Conservation (phyloP, 2,329 filamentous ascomycete genomes). For the Amphichorda felina region DNA sequence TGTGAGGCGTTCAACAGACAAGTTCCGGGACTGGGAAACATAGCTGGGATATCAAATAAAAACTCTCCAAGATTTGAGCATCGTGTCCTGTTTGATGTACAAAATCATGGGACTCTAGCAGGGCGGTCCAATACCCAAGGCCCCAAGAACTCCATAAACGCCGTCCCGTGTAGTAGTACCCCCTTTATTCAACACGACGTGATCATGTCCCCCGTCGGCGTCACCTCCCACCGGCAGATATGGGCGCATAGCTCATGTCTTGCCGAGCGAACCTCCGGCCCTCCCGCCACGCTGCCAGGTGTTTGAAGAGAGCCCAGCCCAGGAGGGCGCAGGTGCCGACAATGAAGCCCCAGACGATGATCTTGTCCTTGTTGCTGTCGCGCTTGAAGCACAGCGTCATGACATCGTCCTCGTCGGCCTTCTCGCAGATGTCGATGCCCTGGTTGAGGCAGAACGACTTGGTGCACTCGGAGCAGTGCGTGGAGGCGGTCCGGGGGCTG, state of each 20-base stretch:
- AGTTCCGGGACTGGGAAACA: not conserved
- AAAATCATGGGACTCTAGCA: no score
- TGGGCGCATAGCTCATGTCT: slow-evolving; percentile 15
- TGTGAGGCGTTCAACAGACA: slow-evolving; percentile 1
- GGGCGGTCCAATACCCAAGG: no score
- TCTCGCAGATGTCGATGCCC: slow-evolving; percentile 50
- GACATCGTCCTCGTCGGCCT: slow-evolving; percentile 49
- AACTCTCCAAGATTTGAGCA: not conserved
- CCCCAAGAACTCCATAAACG: no score
- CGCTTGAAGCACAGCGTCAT: slow-evolving; percentile 54
- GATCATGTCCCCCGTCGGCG: not conserved
- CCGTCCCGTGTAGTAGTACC: no score
- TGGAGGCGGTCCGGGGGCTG: slow-evolving; percentile 6
- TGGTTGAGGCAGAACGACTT: slow-evolving; percentile 51
- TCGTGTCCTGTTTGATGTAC: no score
- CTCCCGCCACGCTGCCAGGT: slow-evolving; percentile 20
- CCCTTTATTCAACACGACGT: no score
- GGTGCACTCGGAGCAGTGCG: slow-evolving; percentile 49
- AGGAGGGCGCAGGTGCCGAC: slow-evolving; percentile 45
- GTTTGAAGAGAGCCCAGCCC: slow-evolving; percentile 44
- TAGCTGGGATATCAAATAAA: not conserved
- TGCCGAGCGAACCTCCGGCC: slow-evolving; percentile 14
- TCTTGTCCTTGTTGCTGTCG: slow-evolving; percentile 53
- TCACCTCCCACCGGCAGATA: slow-evolving; percentile 7
- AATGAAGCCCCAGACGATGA: slow-evolving; percentile 55